Percentiles rank a stretch among this genome's conserved stretches.
Conservation (phyloP, 345 rosid genomes). For the Eucalyptus lansdowneana region DNA sequence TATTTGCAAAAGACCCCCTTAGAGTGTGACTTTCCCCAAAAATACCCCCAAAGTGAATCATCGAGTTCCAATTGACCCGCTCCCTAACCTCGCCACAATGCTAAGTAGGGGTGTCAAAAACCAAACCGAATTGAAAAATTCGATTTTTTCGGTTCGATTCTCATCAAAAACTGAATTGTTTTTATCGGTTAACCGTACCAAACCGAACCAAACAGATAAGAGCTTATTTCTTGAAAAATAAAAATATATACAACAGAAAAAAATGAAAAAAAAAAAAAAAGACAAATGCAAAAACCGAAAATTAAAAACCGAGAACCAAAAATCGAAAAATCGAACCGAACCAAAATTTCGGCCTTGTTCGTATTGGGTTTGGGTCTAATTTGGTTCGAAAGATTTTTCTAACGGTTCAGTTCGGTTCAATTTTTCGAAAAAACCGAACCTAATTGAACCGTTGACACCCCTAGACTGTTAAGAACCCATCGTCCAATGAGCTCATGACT, state of each 20-base stretch:
- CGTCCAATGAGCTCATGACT: not conserved
- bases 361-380: fast-evolving
- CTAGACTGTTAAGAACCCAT: not conserved
- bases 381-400: fast-evolving
- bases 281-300: too few species aligned
- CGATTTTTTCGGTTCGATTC: fast-evolving
- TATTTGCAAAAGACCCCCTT: not conserved
- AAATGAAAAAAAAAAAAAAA: too few species aligned
- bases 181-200: fast-evolving
- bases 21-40: not conserved
- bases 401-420: fast-evolving
- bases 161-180: fast-evolving
- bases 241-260: too few species aligned
- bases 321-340: too few species aligned
- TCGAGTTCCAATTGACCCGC: not conserved
- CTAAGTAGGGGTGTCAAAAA: too few species aligned
- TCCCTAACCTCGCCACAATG: not conserved
- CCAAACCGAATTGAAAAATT: fast-evolving
- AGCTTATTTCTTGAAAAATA: fast-evolving
- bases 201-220: too few species aligned
- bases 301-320: fast-evolving
- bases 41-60: not conserved
- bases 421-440: fast-evolving
- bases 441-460: fast-evolving
- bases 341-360: fast-evolving